Evolutionary conservation across 495 filamentous ascomycete genomes (phyloP).

Genomic region (Diplogelasinospora grovesii): DNA sequence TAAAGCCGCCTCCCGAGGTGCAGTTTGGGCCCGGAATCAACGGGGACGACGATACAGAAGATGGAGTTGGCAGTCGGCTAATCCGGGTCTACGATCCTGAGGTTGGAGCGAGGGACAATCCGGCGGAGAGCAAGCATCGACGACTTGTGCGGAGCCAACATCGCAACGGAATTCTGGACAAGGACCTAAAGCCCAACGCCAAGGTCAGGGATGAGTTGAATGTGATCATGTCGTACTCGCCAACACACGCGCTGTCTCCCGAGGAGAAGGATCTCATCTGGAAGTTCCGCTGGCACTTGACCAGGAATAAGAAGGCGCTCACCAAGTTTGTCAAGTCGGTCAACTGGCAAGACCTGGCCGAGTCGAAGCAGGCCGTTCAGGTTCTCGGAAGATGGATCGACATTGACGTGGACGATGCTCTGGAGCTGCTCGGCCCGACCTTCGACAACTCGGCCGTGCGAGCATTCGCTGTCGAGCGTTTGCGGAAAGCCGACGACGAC

Average conservation of each 20-base stretch:
- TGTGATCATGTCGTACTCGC: conserved; percentile 83
- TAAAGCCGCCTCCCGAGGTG: conserved; percentile 76
- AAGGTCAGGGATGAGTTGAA: conserved; percentile 93
- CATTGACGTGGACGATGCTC: conserved; percentile 92
- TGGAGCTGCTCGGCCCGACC: conserved; percentile 87
- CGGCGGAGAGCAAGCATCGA: conserved; percentile 91
- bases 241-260: conserved; percentile 75
- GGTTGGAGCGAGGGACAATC: conserved; percentile 80
- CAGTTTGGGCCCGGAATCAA: conserved; percentile 78
- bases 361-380: conserved; percentile 81
- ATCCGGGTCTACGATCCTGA: conserved; percentile 92
- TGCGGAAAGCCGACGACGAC: conserved; percentile 88
- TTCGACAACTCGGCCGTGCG: conserved; percentile 85
- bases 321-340: conserved; percentile 98
- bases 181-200: conserved; percentile 93
- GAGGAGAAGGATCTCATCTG: conserved; percentile 95
- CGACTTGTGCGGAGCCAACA: conserved; percentile 79
- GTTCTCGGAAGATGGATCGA: conserved; percentile 93
- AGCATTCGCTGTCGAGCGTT: conserved; percentile 85
- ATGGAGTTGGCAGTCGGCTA: conserved; percentile 49
- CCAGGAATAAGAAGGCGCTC: conserved; percentile 83
- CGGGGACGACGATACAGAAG: conserved; percentile 47
- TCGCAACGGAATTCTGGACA: conserved; percentile 85
- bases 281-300: conserved; percentile 92
- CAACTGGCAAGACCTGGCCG: conserved; percentile 81